These are phyloP conservation scores for Colletotrichum agaves DNA, from an alignment of 2,329 filamentous ascomycete species.

Conservation along the genomic window DNA sequence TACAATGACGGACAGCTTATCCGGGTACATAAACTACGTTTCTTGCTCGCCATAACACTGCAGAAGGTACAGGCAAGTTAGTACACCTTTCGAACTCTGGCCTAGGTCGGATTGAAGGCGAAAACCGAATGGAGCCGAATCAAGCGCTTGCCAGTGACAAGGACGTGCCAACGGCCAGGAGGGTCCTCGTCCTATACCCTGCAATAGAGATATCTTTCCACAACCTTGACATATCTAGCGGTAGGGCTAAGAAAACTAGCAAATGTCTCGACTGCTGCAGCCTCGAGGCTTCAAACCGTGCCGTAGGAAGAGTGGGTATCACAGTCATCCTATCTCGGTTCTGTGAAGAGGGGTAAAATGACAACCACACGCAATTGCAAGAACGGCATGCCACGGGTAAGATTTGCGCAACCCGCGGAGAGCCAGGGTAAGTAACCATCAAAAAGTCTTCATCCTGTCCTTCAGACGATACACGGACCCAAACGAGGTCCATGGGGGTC, in stretches of 20 bases:
- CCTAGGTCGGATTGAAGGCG: not conserved
- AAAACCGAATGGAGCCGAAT: slow-evolving; percentile 5
- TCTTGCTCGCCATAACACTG: not conserved
- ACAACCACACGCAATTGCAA: not conserved
- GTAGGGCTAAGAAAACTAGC: slow-evolving; percentile 24
- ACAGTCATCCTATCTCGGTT: not conserved
- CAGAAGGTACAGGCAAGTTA: not conserved
- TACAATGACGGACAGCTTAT: not conserved
- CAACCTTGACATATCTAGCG: not conserved
- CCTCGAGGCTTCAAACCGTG: slow-evolving; percentile 14
- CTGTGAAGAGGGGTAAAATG: not conserved
- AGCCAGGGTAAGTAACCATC: not conserved
- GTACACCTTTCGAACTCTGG: not conserved
- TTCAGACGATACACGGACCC: slow-evolving; percentile 27
- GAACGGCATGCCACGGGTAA: too few species aligned
- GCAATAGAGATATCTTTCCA: not conserved
- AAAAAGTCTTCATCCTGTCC: not conserved
- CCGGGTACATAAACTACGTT: not conserved
- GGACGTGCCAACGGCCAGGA: slow-evolving; percentile 18
- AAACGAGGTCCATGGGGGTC: not conserved
- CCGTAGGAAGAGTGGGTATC: not conserved
- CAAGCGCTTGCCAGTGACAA: slow-evolving; percentile 15
- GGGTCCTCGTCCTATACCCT: slow-evolving; percentile 3
- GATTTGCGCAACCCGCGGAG: not conserved
- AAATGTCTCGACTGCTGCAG: slow-evolving; percentile 32